phyloP scores from a whole-genome alignment of 2,329 filamentous ascomycete genomes.

The Colletotrichum sp. region DNA sequence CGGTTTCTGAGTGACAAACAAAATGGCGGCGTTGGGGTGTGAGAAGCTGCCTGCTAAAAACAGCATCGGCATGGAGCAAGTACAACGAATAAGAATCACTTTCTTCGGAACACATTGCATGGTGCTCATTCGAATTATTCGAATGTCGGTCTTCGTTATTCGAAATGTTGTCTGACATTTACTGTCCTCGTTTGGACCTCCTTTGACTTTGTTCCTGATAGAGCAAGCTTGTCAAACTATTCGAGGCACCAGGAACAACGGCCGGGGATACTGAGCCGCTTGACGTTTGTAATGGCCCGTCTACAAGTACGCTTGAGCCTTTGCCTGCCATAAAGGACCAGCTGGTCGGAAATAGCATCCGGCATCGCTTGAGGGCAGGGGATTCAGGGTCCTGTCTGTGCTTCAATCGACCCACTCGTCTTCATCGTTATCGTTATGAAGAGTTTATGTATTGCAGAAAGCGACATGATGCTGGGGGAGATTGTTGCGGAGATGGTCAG shows the following conservation, averaged over 20 bases:
- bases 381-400: background rate
- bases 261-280: background rate
- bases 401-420: background rate
- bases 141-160: background rate
- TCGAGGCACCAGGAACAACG: background rate
- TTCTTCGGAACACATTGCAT: background rate
- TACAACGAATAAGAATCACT: background rate
- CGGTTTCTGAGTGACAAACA: background rate
- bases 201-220: background rate
- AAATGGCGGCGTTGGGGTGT: background rate
- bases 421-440: background rate
- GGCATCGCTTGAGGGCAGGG: background rate
- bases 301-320: background rate
- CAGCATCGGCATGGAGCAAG: background rate
- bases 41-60: background rate
- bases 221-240: background rate
- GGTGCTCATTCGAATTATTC: background rate
- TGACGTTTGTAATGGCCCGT: background rate
- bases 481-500: background rate
- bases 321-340: background rate
- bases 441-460: too few species aligned
- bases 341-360: background rate
- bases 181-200: background rate
- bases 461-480: background rate
- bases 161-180: background rate